These are phyloP conservation scores for Setaria italica DNA, from an alignment of 202 grass and related monocot species.

Conservation along the genomic window DNA sequence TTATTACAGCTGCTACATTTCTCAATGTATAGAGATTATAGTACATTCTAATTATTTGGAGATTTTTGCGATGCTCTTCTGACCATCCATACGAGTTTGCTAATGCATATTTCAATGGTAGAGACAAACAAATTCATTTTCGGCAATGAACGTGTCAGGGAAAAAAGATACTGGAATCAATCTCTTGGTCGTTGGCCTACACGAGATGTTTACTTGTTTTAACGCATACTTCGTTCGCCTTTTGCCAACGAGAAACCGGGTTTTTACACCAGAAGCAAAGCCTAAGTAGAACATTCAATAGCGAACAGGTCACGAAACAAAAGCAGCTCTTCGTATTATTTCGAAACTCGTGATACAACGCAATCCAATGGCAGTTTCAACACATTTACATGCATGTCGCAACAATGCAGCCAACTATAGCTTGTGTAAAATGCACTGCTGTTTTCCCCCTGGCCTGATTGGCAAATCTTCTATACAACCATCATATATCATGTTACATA, in stretches of 20 bases:
- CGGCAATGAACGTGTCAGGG: no score
- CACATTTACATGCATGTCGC: constrained; percentile 36
- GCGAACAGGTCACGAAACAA: not conserved
- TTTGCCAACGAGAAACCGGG: no score
- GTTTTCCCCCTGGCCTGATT: not conserved
- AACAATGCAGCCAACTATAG: constrained; percentile 32
- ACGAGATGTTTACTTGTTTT: no score
- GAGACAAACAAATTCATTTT: no score
- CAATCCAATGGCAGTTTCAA: constrained; percentile 10
- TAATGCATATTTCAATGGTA: no score
- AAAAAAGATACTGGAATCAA: no score
- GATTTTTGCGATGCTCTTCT: not conserved
- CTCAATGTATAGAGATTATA: no score
- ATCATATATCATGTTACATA: constrained; percentile 54
- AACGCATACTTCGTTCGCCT: no score
- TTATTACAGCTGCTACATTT: not conserved
- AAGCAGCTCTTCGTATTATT: not conserved
- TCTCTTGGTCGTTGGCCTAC: no score
- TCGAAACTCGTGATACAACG: not conserved
- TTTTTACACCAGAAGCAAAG: not conserved
- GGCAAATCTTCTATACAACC: constrained; percentile 56
- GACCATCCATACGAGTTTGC: no score
- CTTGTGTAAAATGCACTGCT: constrained; percentile 13
- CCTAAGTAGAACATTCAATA: not conserved
- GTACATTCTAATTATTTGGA: not conserved